Conservation (phyloP, 2,329 filamentous ascomycete species). For the Trichoderma oligosporum region DNA sequence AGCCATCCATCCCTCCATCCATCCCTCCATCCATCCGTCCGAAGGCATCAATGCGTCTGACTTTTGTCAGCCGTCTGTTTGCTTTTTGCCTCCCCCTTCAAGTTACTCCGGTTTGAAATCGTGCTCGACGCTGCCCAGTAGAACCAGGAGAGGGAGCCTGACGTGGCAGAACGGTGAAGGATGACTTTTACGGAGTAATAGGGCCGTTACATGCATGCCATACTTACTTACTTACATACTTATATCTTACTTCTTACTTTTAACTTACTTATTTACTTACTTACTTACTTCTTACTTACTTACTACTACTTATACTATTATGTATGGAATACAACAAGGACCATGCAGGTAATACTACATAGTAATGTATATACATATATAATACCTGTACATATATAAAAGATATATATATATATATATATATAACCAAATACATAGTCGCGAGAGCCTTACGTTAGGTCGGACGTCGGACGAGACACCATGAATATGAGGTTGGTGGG, state of each 20-base stretch:
- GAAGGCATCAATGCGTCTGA: constrained; percentile 16
- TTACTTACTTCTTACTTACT: too few relatives aligned
- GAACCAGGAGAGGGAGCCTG: constrained; percentile 7
- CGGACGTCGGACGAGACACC: too few relatives aligned
- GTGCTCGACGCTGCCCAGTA: constrained; percentile 8
- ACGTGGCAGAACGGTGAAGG: constrained; percentile 4
- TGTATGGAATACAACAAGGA: too few relatives aligned
- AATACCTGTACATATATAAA: neutral
- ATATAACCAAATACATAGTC: neutral
- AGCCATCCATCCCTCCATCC: constrained; percentile 6
- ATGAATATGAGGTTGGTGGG: neutral
- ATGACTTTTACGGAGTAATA: too few relatives aligned
- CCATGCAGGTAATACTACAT: neutral
- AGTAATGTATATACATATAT: neutral
- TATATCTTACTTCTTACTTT: too few relatives aligned
- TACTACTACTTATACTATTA: too few relatives aligned
- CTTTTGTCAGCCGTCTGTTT: neutral
- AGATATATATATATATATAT: too few relatives aligned
- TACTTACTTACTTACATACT: too few relatives aligned
- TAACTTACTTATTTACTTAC: too few relatives aligned
- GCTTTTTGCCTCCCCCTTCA: too few relatives aligned
- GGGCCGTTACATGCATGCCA: neutral
- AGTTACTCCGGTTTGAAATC: neutral
- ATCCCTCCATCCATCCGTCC: constrained; percentile 12
- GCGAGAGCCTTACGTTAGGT: constrained; percentile 2